A percentile compares a stretch with the other conserved stretches of the same genome.
These are phyloP conservation scores for Dittrichia graveolens DNA, from an alignment of 129 eudicot genomes.

Conservation along the genomic window DNA sequence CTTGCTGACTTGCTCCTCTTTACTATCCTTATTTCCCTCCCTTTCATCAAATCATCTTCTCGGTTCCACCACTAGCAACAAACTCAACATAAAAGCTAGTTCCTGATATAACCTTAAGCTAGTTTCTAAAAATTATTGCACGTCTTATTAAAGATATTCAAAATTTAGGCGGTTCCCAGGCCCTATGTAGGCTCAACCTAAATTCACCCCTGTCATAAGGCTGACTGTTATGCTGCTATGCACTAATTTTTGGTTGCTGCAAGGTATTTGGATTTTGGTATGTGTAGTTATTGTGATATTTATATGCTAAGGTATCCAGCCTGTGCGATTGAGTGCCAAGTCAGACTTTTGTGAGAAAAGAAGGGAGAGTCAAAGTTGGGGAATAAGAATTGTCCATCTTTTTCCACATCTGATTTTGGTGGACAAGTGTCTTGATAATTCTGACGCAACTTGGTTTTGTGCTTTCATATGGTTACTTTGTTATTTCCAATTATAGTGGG, in stretches of 20 bases:
- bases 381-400: neutral
- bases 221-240: constrained; percentile 2
- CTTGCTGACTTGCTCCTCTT: no score
- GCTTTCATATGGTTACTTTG: neutral
- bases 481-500: neutral
- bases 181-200: no score
- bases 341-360: neutral
- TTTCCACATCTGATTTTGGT: neutral
- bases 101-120: no score
- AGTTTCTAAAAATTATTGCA: no score
- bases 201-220: neutral
- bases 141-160: no score
- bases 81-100: no score
- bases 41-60: no score
- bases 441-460: neutral
- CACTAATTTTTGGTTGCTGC: neutral
- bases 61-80: no score
- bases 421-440: neutral
- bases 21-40: no score
- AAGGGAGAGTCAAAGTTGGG: neutral
- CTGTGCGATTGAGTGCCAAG: neutral
- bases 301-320: constrained; percentile 6
- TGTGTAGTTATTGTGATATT: neutral
- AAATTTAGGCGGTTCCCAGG: no score
- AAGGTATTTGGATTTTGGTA: neutral